Conservation (phyloP, 352 stramenopile species). For the Peronospora destructor region DNA sequence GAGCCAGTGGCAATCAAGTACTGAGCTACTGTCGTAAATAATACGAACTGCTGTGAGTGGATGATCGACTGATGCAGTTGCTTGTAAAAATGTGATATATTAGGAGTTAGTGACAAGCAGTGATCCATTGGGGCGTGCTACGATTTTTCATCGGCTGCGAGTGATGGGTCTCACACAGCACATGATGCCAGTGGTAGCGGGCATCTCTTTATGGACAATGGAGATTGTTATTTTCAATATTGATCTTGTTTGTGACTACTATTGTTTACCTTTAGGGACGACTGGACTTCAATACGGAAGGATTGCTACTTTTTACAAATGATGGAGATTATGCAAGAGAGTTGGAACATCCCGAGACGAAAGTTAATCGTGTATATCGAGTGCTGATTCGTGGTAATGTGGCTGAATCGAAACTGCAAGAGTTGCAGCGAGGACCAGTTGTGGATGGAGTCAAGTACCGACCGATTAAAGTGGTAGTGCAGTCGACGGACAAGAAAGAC, state of each 20-base stretch:
- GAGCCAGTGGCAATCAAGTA: too few species aligned
- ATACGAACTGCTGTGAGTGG: too few species aligned
- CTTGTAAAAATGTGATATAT: too few species aligned
- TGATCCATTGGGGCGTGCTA: constrained; percentile 73
- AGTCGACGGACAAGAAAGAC: constrained; percentile 83
- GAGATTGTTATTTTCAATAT: too few species aligned
- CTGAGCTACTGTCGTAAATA: too few species aligned
- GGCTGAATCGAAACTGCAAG: constrained; percentile 71
- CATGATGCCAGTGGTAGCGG: constrained; percentile 83
- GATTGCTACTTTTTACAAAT: constrained; percentile 89
- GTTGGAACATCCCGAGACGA: constrained; percentile 83
- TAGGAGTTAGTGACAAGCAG: constrained; percentile 74
- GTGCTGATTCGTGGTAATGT: constrained; percentile 78
- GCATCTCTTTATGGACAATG: neutral
- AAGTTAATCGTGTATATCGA: constrained; percentile 73
- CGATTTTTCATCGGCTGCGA: constrained; percentile 84
- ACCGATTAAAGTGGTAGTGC: constrained; percentile 57
- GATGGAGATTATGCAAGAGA: constrained; percentile 85
- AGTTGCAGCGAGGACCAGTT: constrained; percentile 65
- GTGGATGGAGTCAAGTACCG: constrained; percentile 84
- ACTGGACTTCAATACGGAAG: constrained; percentile 91
- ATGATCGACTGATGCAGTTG: too few species aligned
- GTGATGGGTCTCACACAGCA: constrained; percentile 75
- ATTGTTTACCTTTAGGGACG: constrained; percentile 38
- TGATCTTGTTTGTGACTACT: too few species aligned